phyloP scores from a whole-genome alignment of 768 basidiomycete species.

The Daedaleopsis sinensis region DNA sequence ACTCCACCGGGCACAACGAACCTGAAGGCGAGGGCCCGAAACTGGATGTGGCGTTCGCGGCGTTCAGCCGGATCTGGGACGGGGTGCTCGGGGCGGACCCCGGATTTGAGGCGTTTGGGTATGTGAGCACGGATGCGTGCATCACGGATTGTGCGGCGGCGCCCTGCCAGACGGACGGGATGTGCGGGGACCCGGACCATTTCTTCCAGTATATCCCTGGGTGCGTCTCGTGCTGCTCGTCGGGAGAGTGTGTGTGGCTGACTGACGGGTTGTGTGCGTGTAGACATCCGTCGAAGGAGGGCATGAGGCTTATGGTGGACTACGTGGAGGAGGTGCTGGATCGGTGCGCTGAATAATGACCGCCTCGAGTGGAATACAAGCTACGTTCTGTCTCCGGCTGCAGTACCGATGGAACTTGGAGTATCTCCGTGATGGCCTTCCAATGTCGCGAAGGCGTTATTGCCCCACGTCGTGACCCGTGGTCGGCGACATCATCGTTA shows the following conservation, averaged over 20 bases:
- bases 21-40: background rate
- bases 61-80: slow-evolving; percentile 52
- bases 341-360: slow-evolving; percentile 26
- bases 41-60: slow-evolving; percentile 45
- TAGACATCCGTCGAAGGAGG: slow-evolving; percentile 56
- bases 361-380: no score
- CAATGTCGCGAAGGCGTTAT: no score
- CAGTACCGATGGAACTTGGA: no score
- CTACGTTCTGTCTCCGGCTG: no score
- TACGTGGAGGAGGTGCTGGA: slow-evolving; percentile 46
- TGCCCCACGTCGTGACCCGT: no score
- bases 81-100: slow-evolving; percentile 47
- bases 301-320: slow-evolving; percentile 55
- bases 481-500: no score
- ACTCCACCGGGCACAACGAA: slow-evolving; percentile 19
- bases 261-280: background rate
- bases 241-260: background rate
- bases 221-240: slow-evolving; percentile 32
- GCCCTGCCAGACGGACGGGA: slow-evolving; percentile 23
- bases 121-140: slow-evolving; percentile 36
- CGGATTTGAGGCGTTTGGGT: slow-evolving; percentile 52
- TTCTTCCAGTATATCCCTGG: slow-evolving; percentile 56
- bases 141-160: slow-evolving; percentile 15
- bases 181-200: slow-evolving; percentile 40
- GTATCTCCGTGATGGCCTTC: no score